Evolutionary conservation across 1,139 yeast genomes (phyloP).

Genomic region (Pichia sp.): DNA sequence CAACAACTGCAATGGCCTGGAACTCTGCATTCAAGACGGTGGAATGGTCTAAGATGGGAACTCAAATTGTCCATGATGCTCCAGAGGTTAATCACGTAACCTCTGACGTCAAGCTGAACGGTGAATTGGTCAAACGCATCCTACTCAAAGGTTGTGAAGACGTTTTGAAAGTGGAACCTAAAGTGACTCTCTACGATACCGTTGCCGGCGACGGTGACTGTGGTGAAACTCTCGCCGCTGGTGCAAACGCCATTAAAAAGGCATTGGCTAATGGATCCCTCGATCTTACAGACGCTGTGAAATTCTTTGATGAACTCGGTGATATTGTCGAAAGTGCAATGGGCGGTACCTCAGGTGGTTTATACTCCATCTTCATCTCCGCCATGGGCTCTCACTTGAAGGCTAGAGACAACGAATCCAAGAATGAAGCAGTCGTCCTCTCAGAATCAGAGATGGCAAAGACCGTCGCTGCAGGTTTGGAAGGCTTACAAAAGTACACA

Average conservation of each 20-base stretch:
- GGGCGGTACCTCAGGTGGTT: slow-evolving; percentile 98
- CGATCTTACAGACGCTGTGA: slow-evolving; percentile 40
- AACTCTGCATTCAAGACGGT: slow-evolving; percentile 30
- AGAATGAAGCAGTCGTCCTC: slow-evolving; percentile 29
- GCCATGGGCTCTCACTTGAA: slow-evolving; percentile 52
- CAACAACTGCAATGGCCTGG: slow-evolving; percentile 84
- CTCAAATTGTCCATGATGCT: slow-evolving; percentile 30
- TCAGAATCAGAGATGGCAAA: slow-evolving; percentile 33
- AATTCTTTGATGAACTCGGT: slow-evolving; percentile 55
- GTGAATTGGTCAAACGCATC: slow-evolving; percentile 31
- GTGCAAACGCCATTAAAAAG: slow-evolving; percentile 64
- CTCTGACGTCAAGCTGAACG: slow-evolving; percentile 37
- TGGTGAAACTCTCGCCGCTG: slow-evolving; percentile 82
- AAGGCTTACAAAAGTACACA: slow-evolving; percentile 69
- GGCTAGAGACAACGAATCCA: slow-evolving; percentile 19
- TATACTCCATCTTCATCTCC: slow-evolving; percentile 75
- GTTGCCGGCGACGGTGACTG: slow-evolving; percentile 97
- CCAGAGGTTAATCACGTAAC: slow-evolving; percentile 23
- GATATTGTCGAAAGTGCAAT: slow-evolving; percentile 78
- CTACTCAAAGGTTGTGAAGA: slow-evolving; percentile 45
- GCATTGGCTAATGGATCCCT: slow-evolving; percentile 40
- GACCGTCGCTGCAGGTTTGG: slow-evolving; percentile 46
- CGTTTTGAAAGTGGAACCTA: slow-evolving; percentile 57
- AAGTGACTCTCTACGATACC: slow-evolving; percentile 78
- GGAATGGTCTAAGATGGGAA: slow-evolving; percentile 31